These are phyloP conservation scores for Diplosphaera chodatii DNA, from an alignment of 139 green algal species.

Conservation along the genomic window DNA sequence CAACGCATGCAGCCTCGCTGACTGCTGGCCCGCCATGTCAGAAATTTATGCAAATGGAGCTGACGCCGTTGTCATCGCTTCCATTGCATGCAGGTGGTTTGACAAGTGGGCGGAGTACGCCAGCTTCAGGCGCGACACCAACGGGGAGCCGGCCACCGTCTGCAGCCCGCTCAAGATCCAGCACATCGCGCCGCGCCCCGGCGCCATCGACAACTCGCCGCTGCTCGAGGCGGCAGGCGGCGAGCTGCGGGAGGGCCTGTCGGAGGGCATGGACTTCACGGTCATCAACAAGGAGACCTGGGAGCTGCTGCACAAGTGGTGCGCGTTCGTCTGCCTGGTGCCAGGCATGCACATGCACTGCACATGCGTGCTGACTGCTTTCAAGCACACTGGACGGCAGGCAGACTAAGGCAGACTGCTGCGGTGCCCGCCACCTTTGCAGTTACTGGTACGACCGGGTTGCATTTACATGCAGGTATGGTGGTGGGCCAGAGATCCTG, in stretches of 20 bases:
- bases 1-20: no score
- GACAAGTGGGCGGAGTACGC: neutral
- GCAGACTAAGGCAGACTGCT: no score
- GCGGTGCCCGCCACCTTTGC: no score
- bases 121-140: neutral
- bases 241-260: neutral
- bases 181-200: neutral
- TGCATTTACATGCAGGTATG: slow-evolving; percentile 46
- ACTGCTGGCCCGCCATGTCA: no score
- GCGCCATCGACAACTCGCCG: neutral
- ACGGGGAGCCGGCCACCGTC: neutral
- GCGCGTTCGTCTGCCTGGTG: no score
- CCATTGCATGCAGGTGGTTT: neutral
- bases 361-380: no score
- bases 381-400: no score
- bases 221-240: neutral
- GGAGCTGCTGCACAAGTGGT: slow-evolving; percentile 40
- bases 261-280: slow-evolving; percentile 26
- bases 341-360: no score
- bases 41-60: no score
- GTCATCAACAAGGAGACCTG: slow-evolving; percentile 32
- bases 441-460: no score
- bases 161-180: neutral
- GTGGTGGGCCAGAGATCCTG: slow-evolving; percentile 32
- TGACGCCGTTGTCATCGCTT: no score